Base-by-base conservation (phyloP, 805 yeast species). In the Kodamaea neixiangensis region DNA sequence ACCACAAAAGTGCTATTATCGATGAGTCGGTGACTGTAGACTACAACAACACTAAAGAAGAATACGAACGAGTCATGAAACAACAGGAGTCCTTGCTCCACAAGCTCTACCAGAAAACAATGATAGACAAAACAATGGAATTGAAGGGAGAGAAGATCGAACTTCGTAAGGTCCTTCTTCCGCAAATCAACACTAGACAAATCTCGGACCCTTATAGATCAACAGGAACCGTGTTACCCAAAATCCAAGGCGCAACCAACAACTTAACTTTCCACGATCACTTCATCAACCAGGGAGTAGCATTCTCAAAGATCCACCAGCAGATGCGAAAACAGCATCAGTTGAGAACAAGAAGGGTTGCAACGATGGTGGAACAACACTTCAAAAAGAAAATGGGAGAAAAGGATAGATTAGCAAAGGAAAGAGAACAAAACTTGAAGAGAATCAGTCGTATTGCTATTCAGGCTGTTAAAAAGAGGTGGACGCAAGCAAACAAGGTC, bases 401-500 rank as follows among this genome's bases (percentile, higher is more conserved):
- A 41, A 89, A 88, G 56, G 98, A 93, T 58, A 80, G 96, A 51
- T 81, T 83, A 51, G 78, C 79, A 18, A 85, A 85, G 56, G 96
- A 87, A 51, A 81, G 84, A 58, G 96, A 91, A 58, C 86, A 81
- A 58, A 81, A 83, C 48, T 75, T 87, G 51, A 74, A 78, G 51
- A 81, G 79, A 52, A 66, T 93, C 31, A 96, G 97, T n/a, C 81
- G 89, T 58, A 78, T 85, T 45, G 87, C 96, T 0, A 87, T 88
- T 1, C 85, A 82, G 59, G 90, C 91, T 41, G 97, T 94, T 9
- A 86, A 86, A 67, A 90, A 85, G 65, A 84, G 94, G 61, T 94
- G 99, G 99, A 72, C 78, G 18, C 77, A 91, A 45, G 99, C 97
- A 2, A 89, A 86, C 54, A 90, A 88, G 64, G 96, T 89, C 0